A percentile compares a stretch with the other conserved stretches of the same genome.
These are phyloP conservation scores for Penicillium sp. DNA, from an alignment of 2,329 filamentous ascomycete genomes.

Conservation along the genomic window DNA sequence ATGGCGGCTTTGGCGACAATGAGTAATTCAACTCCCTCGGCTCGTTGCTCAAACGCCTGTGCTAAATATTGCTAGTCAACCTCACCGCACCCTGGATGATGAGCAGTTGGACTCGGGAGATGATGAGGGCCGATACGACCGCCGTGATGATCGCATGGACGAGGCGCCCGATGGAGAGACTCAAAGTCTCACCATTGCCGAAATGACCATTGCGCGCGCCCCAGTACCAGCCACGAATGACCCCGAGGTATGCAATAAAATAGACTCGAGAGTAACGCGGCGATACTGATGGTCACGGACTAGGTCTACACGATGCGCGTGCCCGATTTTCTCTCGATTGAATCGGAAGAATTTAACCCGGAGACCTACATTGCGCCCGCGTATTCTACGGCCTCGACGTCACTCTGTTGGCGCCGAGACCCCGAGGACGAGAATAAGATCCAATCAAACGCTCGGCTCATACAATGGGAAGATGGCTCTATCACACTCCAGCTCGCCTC, in stretches of 20 bases:
- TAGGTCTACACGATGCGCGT: constrained; percentile 58
- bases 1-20: constrained; percentile 31
- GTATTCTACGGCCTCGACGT: constrained; percentile 58
- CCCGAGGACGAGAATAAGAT: constrained; percentile 52
- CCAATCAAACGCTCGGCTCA: constrained; percentile 60
- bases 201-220: constrained; percentile 52
- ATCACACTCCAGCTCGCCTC: constrained; percentile 61
- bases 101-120: constrained; percentile 60
- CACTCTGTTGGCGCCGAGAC: constrained; percentile 60
- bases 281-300: constrained; percentile 4
- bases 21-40: constrained; percentile 23
- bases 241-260: constrained; percentile 29
- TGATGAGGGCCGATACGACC: constrained; percentile 53
- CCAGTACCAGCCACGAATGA: constrained; percentile 48
- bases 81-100: constrained; percentile 51
- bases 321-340: constrained; percentile 57
- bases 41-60: constrained; percentile 7
- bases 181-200: constrained; percentile 48
- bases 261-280: not conserved
- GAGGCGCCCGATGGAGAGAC: constrained; percentile 37
- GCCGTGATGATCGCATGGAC: constrained; percentile 43
- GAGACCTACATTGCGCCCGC: constrained; percentile 57
- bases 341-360: constrained; percentile 55
- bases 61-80: constrained; percentile 19
- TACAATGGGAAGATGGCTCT: constrained; percentile 63